Evolutionary conservation across 2,329 filamentous ascomycete genomes (phyloP).

Genomic region (Penicillium griseofulvum): DNA sequence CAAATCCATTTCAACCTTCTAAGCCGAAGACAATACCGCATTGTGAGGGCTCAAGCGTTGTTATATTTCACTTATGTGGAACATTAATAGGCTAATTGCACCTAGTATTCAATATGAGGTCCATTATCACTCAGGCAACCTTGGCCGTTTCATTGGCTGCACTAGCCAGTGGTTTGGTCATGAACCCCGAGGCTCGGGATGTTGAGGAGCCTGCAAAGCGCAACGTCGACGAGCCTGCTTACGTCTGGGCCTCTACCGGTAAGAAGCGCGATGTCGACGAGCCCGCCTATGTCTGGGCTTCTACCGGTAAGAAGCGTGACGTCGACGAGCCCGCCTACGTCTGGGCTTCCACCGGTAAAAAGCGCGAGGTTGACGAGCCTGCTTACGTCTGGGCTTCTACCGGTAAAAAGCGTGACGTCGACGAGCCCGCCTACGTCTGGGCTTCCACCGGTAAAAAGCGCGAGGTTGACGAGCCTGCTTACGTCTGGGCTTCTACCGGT

Average conservation of each 20-base stretch:
- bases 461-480: no score
- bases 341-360: no score
- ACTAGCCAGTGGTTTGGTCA: neutral
- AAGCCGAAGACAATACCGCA: neutral
- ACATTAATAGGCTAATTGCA: neutral
- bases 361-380: no score
- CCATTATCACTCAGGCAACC: neutral
- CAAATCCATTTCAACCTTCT: neutral
- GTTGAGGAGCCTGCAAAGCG: neutral
- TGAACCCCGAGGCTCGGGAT: neutral
- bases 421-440: no score
- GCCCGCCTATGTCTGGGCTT: no score
- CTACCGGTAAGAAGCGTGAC: no score
- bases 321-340: no score
- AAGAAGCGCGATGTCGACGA: no score
- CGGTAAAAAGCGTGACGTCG: no score
- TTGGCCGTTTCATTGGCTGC: neutral
- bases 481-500: no score
- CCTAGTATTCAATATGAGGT: neutral
- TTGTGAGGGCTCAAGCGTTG: neutral
- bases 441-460: no score
- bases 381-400: no score
- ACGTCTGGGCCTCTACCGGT: neutral
- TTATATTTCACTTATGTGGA: neutral
- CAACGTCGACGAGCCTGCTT: neutral